These are phyloP conservation scores for Globisporangium nunn DNA, from an alignment of 352 stramenopile genomes.

Conservation along the genomic window DNA sequence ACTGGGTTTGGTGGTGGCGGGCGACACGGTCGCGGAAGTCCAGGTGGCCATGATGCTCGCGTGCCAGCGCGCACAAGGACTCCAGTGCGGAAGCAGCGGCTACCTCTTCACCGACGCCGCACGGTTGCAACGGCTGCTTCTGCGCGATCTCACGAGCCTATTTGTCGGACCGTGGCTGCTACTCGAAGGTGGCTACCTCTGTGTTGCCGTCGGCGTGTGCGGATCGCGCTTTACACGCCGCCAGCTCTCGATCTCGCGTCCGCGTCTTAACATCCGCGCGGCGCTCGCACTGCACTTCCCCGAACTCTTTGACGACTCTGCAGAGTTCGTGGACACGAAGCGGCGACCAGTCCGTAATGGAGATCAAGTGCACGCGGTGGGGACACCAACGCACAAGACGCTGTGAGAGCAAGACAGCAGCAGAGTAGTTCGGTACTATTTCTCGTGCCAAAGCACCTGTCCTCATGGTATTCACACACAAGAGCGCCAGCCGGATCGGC, in stretches of 20 bases:
- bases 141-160: slow-evolving; percentile 35
- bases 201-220: slow-evolving; percentile 47
- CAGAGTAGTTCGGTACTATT: too few species aligned
- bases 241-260: slow-evolving; percentile 48
- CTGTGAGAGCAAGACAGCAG: too few species aligned
- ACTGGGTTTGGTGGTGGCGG: slow-evolving; percentile 28
- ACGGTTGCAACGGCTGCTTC: slow-evolving; percentile 22
- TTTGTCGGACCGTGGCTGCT: slow-evolving; percentile 44
- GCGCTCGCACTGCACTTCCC: slow-evolving; percentile 43
- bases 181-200: slow-evolving; percentile 48
- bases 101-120: slow-evolving; percentile 14
- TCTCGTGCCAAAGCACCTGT: too few species aligned
- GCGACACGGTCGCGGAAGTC: slow-evolving; percentile 47
- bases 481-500: too few species aligned
- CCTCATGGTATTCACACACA: too few species aligned
- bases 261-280: slow-evolving; percentile 51
- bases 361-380: too few species aligned
- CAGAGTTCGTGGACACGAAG: too few species aligned
- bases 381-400: too few species aligned
- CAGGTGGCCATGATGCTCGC: slow-evolving; percentile 47
- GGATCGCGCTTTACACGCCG: slow-evolving; percentile 43
- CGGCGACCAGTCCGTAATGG: too few species aligned
- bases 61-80: slow-evolving; percentile 26
- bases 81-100: slow-evolving; percentile 38
- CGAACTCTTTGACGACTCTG: slow-evolving; percentile 3